Evolutionary conservation across 345 rosid species (phyloP).

Genomic region (Acer yangbiense): DNA sequence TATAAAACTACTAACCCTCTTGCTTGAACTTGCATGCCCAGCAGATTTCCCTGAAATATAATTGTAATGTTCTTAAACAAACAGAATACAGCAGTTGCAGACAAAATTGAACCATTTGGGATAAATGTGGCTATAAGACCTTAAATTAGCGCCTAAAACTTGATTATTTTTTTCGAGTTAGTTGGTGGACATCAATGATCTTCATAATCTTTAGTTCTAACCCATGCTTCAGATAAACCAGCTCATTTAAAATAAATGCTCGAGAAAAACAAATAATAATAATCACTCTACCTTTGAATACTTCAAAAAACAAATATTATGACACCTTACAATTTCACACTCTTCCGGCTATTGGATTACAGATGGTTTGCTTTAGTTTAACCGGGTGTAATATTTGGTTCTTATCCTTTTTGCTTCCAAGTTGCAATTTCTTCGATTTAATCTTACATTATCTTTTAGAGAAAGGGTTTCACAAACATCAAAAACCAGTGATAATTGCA

Average conservation of each 20-base stretch:
- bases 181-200: neutral
- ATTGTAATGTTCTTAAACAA: neutral
- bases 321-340: neutral
- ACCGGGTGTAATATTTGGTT: neutral
- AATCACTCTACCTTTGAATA: neutral
- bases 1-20: slow-evolving; percentile 61
- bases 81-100: neutral
- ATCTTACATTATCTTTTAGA: neutral
- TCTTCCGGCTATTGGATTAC: neutral
- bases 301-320: neutral
- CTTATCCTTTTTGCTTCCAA: neutral
- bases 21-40: slow-evolving; percentile 48
- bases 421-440: neutral
- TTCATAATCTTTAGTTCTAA: neutral
- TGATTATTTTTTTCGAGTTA: neutral
- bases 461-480: too few species aligned
- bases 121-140: neutral
- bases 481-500: too few species aligned
- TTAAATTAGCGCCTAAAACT: neutral
- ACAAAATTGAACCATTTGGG: neutral
- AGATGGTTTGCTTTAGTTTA: neutral
- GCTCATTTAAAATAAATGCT: neutral
- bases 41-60: slow-evolving; percentile 61
- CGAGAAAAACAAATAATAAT: neutral
- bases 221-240: neutral